Base-by-base conservation (phyloP, 768 basidiomycete species). In the Neoboletus brunneissimus region DNA sequence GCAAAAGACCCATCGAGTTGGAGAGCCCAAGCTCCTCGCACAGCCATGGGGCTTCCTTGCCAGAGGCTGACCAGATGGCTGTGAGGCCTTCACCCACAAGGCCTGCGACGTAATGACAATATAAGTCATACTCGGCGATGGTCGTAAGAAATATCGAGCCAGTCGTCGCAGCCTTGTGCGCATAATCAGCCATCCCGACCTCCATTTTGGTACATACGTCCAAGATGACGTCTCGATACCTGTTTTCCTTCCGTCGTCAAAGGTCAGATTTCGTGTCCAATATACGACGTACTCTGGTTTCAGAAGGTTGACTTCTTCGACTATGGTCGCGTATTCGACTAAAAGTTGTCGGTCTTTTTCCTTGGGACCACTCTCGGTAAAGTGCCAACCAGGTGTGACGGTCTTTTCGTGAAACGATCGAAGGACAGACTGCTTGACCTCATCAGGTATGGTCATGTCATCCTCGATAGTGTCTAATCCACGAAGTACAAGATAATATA, bases 381-480 rank as follows among this genome's bases (percentile, higher is more conserved):
- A 99, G 18, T 77, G 86, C 94, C 94, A 98, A 25, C 93, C 94
- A 0, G 89, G 86, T 4, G 85, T 84, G 23, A 88, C 76, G 5
- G 89, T 87, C 63, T 88, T 83, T 64, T 84, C 72, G 75, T 95
- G 88, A 74, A 98, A 94, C 1, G 83, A 74, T 11, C 91, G 85
- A 34, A 99, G 79, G 29, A 98, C 66, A 3, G 91, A 88, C 52
- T 94, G 91, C 70, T 99, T 99, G 64, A 87, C 72, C 18, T 84
- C 76, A 72, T 94, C 91, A 0, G 91, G 81, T 54, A 99, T 83
- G 0, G 94, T 91, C 94, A 98, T 98, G 76, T 99, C 96, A 72
- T 99, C 96, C 72, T 98, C 96, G 60, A 99, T 84, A 5, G 96
- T 99, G 72, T 99, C 96, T n/a, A 98, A 78, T 6, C 86, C 97